phyloP scores from a whole-genome alignment of 2,329 filamentous ascomycete species.

The Tolypocladium sp. region DNA sequence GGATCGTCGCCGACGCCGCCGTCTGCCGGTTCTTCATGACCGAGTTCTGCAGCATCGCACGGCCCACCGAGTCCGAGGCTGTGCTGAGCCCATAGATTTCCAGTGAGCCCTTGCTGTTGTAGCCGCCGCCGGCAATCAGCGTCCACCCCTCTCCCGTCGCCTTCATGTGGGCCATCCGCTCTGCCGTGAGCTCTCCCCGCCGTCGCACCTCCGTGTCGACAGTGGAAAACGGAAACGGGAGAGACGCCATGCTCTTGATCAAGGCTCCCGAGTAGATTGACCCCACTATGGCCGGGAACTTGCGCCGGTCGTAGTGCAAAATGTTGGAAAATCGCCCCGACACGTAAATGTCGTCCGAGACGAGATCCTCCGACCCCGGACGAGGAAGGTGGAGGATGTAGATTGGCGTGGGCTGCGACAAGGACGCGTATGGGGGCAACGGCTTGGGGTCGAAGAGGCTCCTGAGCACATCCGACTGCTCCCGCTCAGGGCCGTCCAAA shows the following conservation, averaged over 20 bases:
- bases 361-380: slow-evolving; percentile 38
- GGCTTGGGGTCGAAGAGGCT: slow-evolving; percentile 43
- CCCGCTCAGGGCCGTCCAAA: slow-evolving; percentile 17
- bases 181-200: slow-evolving; percentile 43
- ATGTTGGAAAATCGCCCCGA: slow-evolving; percentile 84
- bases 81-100: slow-evolving; percentile 66
- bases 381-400: slow-evolving; percentile 70
- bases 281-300: slow-evolving; percentile 67
- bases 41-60: slow-evolving; percentile 28
- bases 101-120: slow-evolving; percentile 82
- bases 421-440: slow-evolving; percentile 53
- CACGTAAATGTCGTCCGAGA: slow-evolving; percentile 76
- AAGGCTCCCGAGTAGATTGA: slow-evolving; percentile 79
- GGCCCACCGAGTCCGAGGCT: slow-evolving; percentile 15
- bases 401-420: slow-evolving; percentile 73
- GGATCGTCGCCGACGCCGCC: slow-evolving; percentile 67
- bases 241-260: slow-evolving; percentile 61
- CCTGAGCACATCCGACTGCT: slow-evolving; percentile 20
- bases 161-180: slow-evolving; percentile 46
- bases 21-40: slow-evolving; percentile 74
- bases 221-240: slow-evolving; percentile 60
- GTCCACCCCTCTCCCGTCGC: slow-evolving; percentile 47
- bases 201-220: slow-evolving; percentile 50
- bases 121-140: slow-evolving; percentile 76
- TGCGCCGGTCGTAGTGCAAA: slow-evolving; percentile 79